phyloP scores from a whole-genome alignment of 148 eudicot genomes.

The Cornus florida region DNA sequence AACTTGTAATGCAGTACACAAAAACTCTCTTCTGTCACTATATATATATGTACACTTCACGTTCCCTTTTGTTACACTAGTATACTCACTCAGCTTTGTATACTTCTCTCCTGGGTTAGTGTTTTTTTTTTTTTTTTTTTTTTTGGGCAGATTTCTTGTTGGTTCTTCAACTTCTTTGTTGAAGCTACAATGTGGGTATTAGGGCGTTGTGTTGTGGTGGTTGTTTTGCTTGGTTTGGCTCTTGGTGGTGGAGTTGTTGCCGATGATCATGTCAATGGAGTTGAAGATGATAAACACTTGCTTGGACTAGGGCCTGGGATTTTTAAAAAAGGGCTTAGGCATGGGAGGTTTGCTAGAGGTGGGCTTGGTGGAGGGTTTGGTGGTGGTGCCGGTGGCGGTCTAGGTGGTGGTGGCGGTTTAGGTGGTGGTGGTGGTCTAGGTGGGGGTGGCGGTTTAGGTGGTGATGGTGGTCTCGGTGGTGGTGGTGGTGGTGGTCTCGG shows the following conservation, averaged over 20 bases:
- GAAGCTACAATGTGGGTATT: constrained; percentile 9
- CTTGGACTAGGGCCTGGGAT: not conserved
- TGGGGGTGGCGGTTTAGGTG: not conserved
- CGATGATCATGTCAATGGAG: not conserved
- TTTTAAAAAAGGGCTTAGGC: not conserved
- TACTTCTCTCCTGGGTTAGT: not conserved
- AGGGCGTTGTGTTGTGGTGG: not conserved
- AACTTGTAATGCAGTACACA: too few relatives aligned
- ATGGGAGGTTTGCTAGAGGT: not conserved
- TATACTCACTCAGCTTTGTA: not conserved
- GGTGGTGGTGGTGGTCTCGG: constrained; percentile 5
- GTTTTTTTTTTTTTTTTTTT: not conserved
- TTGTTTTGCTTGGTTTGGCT: not conserved
- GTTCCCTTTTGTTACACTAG: not conserved
- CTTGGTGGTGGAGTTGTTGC: constrained; percentile 2
- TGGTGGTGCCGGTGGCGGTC: not conserved
- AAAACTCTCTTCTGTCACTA: not conserved
- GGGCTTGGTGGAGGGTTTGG: constrained; percentile 2
- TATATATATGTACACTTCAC: not conserved
- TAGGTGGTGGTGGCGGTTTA: not conserved
- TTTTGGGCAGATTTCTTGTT: too few relatives aligned
- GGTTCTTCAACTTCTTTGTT: not conserved
- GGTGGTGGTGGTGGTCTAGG: constrained; percentile 12
- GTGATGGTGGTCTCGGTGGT: not conserved
- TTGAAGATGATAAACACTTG: constrained; percentile 19